Evolutionary conservation across 1,284 basidiomycete species (phyloP).

Genomic region (Wolfiporia cocos): DNA sequence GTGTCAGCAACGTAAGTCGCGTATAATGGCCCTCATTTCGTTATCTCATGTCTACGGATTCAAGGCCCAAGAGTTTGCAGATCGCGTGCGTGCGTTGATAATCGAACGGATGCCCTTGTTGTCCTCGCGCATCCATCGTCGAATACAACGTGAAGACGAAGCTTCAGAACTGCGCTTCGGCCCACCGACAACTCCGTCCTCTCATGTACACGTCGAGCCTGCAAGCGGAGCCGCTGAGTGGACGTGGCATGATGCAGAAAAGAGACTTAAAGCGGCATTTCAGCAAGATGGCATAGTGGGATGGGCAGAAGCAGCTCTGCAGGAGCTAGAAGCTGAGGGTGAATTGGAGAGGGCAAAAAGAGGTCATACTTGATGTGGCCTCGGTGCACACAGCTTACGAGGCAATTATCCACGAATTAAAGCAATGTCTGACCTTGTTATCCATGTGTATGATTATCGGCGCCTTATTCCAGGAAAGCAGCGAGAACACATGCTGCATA

Average conservation of each 20-base stretch:
- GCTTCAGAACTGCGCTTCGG: constrained; percentile 5
- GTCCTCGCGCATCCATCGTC: constrained; percentile 43
- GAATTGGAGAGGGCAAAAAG: constrained; percentile 37
- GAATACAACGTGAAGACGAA: constrained; percentile 30
- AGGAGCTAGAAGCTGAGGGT: constrained; percentile 50
- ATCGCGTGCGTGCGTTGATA: constrained; percentile 41
- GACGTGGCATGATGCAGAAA: constrained; percentile 46
- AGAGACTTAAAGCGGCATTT: constrained; percentile 45
- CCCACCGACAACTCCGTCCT: no score
- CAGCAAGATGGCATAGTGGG: constrained; percentile 46
- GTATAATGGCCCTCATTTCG: background rate
- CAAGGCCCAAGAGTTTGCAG: constrained; percentile 52
- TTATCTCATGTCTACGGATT: background rate
- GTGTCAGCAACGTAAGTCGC: constrained; percentile 33
- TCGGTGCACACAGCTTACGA: no score
- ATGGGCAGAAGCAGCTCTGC: constrained; percentile 43
- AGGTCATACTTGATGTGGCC: constrained; percentile 20
- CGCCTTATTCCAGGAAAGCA: no score
- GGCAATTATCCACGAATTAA: no score
- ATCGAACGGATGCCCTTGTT: constrained; percentile 41
- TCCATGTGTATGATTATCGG: no score
- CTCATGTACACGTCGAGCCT: no score
- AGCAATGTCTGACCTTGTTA: no score
- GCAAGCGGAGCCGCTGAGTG: constrained; percentile 22
- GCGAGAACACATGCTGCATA: no score